Base-by-base conservation (phyloP, 106 monocot genomes). In the Cymbidium sinense region DNA sequence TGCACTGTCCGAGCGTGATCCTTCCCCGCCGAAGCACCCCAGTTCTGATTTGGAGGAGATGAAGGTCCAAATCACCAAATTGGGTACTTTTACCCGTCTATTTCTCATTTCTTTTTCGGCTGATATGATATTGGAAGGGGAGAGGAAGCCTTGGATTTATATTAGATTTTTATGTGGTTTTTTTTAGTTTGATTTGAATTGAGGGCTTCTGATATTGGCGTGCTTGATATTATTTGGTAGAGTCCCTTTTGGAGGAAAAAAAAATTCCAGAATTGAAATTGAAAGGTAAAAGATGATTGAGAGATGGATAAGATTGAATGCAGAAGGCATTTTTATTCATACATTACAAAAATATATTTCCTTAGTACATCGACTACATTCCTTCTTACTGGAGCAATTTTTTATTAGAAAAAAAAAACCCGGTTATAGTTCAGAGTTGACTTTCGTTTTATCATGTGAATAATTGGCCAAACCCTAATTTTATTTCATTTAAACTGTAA, bases 211-310 rank as follows among this genome's bases (percentile, higher is more conserved):
- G 4, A 35, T 20, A 9, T 71, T 20, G 71, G 39, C 37, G 21
- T 39, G 34, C 15, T 21, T 20, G 20, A 13, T 21, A 37, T 71
- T 71, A 44, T 1, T 74, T 13, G 41, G 15, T 43, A 92, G 92
- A 87, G 58, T 76, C 76, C 31, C 71, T 73, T 54, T 43, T 92
- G 33, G 80, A 83, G 70, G 89, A 87, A 64, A 87, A 76, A 72
- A 80, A 72, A 64, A 79, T 62, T 70, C 75, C 13, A 89, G 84
- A 82, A 65, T 55, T 25, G 79, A 79, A 50, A 21, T 87, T 33
- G 85, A 87, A 44, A 73, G 89, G 80, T 75, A 50, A 25, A 83
- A 78, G 77, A 31, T 83, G 74, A 80, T 84, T 67, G 80, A 80
- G 79, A 85, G 75, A 77, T 89, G 92, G 92, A 89, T 58, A 65